Evolutionary conservation across 2,329 filamentous ascomycete species (phyloP).

Genomic region (Aureobasidium vineae): DNA sequence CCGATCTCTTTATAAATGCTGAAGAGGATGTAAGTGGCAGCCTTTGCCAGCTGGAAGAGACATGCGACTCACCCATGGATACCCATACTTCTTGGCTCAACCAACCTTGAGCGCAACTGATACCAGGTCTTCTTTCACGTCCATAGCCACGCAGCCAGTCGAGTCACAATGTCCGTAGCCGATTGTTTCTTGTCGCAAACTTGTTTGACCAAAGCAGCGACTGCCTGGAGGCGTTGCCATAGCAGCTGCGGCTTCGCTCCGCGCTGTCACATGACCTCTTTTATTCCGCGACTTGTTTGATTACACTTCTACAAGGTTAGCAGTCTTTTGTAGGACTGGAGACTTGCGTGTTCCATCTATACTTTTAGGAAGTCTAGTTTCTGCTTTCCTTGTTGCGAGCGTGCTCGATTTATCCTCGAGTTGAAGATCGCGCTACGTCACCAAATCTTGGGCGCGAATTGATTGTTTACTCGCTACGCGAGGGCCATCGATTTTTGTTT

Average conservation of each 20-base stretch:
- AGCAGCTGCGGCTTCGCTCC: constrained; percentile 15
- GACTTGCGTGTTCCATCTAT: background rate
- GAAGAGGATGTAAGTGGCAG: constrained; percentile 27
- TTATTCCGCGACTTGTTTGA: background rate
- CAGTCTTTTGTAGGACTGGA: background rate
- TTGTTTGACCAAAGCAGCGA: background rate
- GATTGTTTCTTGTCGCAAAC: constrained; percentile 10
- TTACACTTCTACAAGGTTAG: background rate
- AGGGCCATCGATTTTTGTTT: constrained; percentile 17
- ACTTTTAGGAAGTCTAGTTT: background rate
- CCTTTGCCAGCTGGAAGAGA: background rate
- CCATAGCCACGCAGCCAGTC: background rate
- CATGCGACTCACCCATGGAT: constrained; percentile 32
- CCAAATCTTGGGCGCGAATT: background rate
- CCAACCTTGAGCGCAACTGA: background rate
- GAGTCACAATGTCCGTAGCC: background rate
- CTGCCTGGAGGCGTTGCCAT: constrained; percentile 19
- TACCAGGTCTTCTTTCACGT: background rate
- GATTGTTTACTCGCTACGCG: constrained; percentile 21
- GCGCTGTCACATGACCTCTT: constrained; percentile 4
- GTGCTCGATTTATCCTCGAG: background rate
- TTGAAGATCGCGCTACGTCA: background rate
- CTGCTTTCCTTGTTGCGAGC: too few species aligned
- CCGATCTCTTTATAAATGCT: constrained; percentile 93
- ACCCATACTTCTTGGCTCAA: constrained; percentile 30